A percentile compares a stretch with the other conserved stretches of the same genome.
phyloP scores from a whole-genome alignment of 2,329 filamentous ascomycete genomes.

The Triangularia verruculosa region DNA sequence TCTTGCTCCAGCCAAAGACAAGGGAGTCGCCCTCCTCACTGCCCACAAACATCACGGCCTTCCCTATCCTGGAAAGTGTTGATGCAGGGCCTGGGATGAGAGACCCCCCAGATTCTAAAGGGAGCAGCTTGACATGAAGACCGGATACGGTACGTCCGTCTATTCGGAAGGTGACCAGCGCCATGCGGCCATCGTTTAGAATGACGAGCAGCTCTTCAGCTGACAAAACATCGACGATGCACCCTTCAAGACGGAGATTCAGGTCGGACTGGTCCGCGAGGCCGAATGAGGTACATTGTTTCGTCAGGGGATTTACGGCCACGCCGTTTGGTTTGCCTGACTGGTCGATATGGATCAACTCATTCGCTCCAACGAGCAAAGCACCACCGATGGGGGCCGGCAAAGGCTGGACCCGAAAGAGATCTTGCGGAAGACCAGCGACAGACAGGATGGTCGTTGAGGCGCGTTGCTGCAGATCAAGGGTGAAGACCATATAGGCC shows the following conservation, averaged over 20 bases:
- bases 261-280: constrained; percentile 84
- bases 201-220: constrained; percentile 82
- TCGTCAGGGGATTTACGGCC: constrained; percentile 87
- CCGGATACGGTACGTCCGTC: constrained; percentile 91
- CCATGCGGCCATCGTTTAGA: constrained; percentile 70
- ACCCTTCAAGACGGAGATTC: constrained; percentile 75
- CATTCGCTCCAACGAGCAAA: constrained; percentile 81
- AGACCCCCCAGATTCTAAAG: constrained; percentile 59
- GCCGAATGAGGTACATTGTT: constrained; percentile 75
- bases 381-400: constrained; percentile 86
- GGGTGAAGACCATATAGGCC: constrained; percentile 89
- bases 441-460: constrained; percentile 92
- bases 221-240: constrained; percentile 72
- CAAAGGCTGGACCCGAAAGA: constrained; percentile 77
- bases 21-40: constrained; percentile 80
- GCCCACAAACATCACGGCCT: constrained; percentile 74
- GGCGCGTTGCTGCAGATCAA: constrained; percentile 88
- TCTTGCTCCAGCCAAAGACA: constrained; percentile 75
- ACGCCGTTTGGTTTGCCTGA: constrained; percentile 90
- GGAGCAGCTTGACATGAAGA: constrained; percentile 67
- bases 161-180: constrained; percentile 75
- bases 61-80: constrained; percentile 66
- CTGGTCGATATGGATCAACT: constrained; percentile 93
- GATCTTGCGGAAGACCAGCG: constrained; percentile 77
- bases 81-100: constrained; percentile 62